Percentiles rank a stretch among this genome's conserved stretches.
These are phyloP conservation scores for Infundibulicybe gibba DNA, from an alignment of 768 basidiomycete species.

Conservation along the genomic window DNA sequence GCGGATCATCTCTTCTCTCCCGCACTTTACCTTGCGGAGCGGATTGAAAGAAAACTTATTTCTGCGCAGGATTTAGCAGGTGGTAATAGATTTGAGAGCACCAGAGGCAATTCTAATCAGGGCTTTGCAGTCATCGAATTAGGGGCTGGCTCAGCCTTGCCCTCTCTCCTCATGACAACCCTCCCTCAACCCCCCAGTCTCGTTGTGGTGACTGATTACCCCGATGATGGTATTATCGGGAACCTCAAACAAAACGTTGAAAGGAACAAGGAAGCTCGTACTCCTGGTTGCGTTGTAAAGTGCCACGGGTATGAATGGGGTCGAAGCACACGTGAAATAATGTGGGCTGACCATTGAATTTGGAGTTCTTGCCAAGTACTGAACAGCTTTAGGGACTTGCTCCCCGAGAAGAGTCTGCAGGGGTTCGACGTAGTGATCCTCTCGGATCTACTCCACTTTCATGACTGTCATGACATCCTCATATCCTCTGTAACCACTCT, in stretches of 20 bases:
- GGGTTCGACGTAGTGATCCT: conserved; percentile 62
- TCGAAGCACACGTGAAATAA: conserved; percentile 33
- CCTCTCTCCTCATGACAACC: conserved; percentile 56
- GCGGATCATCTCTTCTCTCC: conserved; percentile 77
- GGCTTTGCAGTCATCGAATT: conserved; percentile 57
- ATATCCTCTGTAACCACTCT: conserved; percentile 47
- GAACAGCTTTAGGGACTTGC: not conserved
- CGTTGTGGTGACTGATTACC: conserved; percentile 67
- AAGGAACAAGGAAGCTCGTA: conserved; percentile 36
- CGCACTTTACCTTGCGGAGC: conserved; percentile 60
- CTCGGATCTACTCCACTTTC: conserved; percentile 72
- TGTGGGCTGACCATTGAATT: conserved; percentile 41
- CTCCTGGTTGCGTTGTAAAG: conserved; percentile 35
- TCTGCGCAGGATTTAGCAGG: conserved; percentile 37
- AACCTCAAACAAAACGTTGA: conserved; percentile 56
- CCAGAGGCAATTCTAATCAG: too few relatives aligned
- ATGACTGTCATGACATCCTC: conserved; percentile 53
- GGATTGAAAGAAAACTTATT: conserved; percentile 55
- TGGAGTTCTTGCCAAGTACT: not conserved
- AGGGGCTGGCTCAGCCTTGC: conserved; percentile 65
- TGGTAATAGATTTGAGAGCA: conserved; percentile 12
- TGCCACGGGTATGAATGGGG: conserved; percentile 68
- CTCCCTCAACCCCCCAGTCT: conserved; percentile 40
- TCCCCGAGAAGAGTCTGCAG: conserved; percentile 12
- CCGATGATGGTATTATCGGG: conserved; percentile 54